These are phyloP conservation scores for Centella asiatica DNA, from an alignment of 129 eudicot genomes.

Conservation along the genomic window DNA sequence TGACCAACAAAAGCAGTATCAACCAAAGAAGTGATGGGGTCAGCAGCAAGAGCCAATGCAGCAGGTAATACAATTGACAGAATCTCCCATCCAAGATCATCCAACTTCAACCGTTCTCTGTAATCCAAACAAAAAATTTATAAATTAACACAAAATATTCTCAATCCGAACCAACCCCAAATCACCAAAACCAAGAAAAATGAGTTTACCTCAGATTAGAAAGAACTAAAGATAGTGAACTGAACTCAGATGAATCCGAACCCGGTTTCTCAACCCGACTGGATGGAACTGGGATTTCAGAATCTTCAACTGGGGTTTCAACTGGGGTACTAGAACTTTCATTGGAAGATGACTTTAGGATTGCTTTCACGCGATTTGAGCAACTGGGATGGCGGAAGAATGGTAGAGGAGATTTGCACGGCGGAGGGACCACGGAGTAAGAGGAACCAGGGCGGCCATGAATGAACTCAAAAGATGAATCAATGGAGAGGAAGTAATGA, in stretches of 20 bases:
- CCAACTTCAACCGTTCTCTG: conserved; percentile 52
- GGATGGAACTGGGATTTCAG: conserved; percentile 2
- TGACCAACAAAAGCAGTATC: conserved; percentile 92
- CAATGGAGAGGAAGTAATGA: conserved; percentile 18
- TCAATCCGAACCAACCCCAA: background rate
- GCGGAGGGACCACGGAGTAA: conserved; percentile 6
- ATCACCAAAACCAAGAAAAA: background rate
- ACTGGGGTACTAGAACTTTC: conserved; percentile 29
- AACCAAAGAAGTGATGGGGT: conserved; percentile 77
- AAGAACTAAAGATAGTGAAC: conserved; percentile 15
- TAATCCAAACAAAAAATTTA: background rate
- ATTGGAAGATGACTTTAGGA: conserved; percentile 32
- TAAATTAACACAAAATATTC: background rate
- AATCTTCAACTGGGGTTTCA: conserved; percentile 13
- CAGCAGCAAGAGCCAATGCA: conserved; percentile 90
- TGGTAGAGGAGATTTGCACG: conserved; percentile 10
- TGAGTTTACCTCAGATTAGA: conserved; percentile 26
- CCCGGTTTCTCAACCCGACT: conserved; percentile 15
- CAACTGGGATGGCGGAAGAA: conserved; percentile 12
- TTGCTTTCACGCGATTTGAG: conserved; percentile 26
- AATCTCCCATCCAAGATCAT: conserved; percentile 69
- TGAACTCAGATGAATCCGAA: conserved; percentile 16
- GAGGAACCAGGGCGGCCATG: conserved; percentile 9
- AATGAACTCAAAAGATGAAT: background rate
- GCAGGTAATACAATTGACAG: conserved; percentile 89